phyloP scores from a whole-genome alignment of 108 stramenopile genomes.

The Skeletonema potamos region DNA sequence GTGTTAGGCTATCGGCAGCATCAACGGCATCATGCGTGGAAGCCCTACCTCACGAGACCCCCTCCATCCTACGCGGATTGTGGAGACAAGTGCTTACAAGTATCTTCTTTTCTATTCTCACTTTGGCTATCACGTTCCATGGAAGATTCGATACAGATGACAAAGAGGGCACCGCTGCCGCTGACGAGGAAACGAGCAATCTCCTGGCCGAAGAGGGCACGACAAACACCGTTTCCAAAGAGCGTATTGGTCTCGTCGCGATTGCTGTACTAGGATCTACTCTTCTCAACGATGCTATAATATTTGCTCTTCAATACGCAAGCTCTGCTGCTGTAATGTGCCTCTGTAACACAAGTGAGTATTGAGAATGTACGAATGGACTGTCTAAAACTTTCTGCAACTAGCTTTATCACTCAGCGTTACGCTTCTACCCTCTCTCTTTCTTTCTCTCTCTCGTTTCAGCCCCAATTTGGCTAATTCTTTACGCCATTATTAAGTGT shows the following conservation, averaged over 20 bases:
- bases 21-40: too few relatives aligned
- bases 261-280: conserved; percentile 3
- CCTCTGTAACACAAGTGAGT: conserved; percentile 13
- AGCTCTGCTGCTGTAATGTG: conserved; percentile 21
- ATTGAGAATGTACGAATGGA: not conserved
- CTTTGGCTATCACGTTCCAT: too few relatives aligned
- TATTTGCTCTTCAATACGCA: conserved; percentile 8
- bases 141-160: not conserved
- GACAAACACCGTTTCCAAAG: not conserved
- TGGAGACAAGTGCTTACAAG: conserved; percentile 12
- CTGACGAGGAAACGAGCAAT: too few relatives aligned
- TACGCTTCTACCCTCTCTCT: too few relatives aligned
- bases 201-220: too few relatives aligned
- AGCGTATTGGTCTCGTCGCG: conserved; percentile 3
- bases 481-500: conserved; percentile 4
- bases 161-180: not conserved
- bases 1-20: too few relatives aligned
- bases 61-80: conserved; percentile 2
- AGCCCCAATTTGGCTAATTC: conserved; percentile 12
- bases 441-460: too few relatives aligned
- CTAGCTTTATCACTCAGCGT: too few relatives aligned
- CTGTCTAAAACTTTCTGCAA: not conserved
- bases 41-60: conserved; percentile 8
- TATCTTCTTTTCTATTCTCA: not conserved
- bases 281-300: conserved; percentile 5